A percentile compares a stretch with the other conserved stretches of the same genome.
These are phyloP conservation scores for Penicillium alfredii DNA, from an alignment of 495 filamentous ascomycete species.

Conservation along the genomic window DNA sequence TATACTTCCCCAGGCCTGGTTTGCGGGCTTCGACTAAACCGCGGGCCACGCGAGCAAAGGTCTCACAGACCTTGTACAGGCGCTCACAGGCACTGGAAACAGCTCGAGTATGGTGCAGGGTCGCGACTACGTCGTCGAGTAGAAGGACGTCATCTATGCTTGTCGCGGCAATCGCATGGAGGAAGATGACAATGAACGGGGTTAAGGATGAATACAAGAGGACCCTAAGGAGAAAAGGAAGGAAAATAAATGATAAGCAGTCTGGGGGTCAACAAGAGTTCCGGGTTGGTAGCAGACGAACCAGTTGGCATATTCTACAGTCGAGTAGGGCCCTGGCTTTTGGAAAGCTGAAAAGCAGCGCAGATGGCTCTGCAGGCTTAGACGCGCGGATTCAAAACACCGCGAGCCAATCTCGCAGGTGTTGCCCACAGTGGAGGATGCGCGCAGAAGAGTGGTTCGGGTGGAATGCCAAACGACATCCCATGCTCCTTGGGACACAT, in stretches of 20 bases:
- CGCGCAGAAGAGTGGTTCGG: constrained; percentile 10
- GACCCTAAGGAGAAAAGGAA: constrained; percentile 7
- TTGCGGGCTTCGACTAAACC: too few species aligned
- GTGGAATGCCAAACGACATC: constrained; percentile 17
- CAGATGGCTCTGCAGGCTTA: constrained; percentile 14
- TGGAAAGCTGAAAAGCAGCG: constrained; percentile 10
- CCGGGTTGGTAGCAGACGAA: too few species aligned
- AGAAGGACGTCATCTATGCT: constrained; percentile 13
- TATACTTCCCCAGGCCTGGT: too few species aligned
- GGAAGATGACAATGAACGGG: constrained; percentile 22
- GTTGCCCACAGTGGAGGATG: constrained; percentile 3
- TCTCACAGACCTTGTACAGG: constrained; percentile 16
- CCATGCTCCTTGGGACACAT: constrained; percentile 8
- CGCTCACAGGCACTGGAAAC: constrained; percentile 11
- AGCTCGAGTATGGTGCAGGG: constrained; percentile 5
- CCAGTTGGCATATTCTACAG: constrained; percentile 24
- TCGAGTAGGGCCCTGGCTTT: constrained; percentile 4
- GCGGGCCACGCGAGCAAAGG: constrained; percentile 11
- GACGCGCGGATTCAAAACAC: constrained; percentile 18
- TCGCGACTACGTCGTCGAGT: constrained; percentile 15
- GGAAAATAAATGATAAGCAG: neutral
- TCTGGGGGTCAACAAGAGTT: too few species aligned
- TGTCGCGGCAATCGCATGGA: constrained; percentile 18
- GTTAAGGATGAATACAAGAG: constrained; percentile 19
- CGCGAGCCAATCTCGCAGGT: constrained; percentile 8